phyloP scores from a whole-genome alignment of 805 yeast species.

The Starmera quercuum region DNA sequence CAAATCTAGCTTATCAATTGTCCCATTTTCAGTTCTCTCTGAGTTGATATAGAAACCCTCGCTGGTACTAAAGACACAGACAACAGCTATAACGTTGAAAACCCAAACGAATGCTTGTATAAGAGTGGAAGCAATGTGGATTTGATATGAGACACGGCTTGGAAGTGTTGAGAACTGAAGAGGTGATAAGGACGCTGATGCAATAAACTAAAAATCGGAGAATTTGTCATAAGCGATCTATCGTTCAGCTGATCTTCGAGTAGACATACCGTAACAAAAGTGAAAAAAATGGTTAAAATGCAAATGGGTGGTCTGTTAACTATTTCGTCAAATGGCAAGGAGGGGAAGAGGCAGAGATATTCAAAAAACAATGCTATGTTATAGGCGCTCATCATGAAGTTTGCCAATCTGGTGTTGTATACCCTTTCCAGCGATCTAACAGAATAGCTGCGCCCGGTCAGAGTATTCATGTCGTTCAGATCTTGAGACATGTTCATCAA shows the following conservation, averaged over 20 bases:
- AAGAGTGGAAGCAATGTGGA: background rate
- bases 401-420: background rate
- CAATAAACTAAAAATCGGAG: background rate
- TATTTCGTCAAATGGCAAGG: slow-evolving; percentile 11
- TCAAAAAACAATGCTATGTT: slow-evolving; percentile 3
- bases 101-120: background rate
- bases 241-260: no score
- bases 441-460: slow-evolving; percentile 4
- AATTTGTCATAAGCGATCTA: no score
- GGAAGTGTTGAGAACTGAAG: background rate
- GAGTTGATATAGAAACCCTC: no score
- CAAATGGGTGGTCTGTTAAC: slow-evolving; percentile 13
- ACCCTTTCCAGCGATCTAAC: slow-evolving; percentile 1
- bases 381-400: background rate
- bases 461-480: background rate
- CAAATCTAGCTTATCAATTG: no score
- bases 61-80: background rate
- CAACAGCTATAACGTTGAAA: background rate
- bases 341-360: slow-evolving; percentile 8
- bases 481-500: background rate
- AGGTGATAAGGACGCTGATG: background rate
- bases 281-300: slow-evolving; percentile 3
- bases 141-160: background rate
- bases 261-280: slow-evolving; percentile 4
- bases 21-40: no score